These are phyloP conservation scores for Umbelopsis vinacea DNA, from an alignment of 192 early-diverging fungal species.

Conservation along the genomic window DNA sequence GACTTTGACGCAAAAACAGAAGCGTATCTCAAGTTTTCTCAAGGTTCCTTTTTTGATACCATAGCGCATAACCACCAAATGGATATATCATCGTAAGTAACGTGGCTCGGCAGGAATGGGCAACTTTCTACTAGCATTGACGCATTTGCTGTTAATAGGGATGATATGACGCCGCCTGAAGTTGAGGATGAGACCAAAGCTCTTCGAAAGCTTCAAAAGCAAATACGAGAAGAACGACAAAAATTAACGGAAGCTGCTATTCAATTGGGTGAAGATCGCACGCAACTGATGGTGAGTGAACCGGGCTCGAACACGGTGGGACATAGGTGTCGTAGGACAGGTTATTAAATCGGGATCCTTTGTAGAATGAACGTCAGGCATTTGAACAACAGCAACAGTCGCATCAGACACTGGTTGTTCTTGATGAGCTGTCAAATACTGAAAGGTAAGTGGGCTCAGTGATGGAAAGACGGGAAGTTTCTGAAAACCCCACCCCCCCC, in stretches of 20 bases:
- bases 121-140: not conserved
- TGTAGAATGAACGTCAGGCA: slow-evolving; percentile 32
- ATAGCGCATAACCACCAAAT: slow-evolving; percentile 39
- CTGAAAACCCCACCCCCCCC: no score
- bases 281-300: slow-evolving; percentile 36
- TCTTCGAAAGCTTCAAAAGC: slow-evolving; percentile 49
- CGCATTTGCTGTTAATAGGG: not conserved
- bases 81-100: slow-evolving; percentile 29
- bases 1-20: slow-evolving; percentile 32
- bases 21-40: slow-evolving; percentile 33
- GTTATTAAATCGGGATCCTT: not conserved
- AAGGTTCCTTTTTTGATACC: slow-evolving; percentile 50
- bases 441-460: not conserved
- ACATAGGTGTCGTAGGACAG: not conserved
- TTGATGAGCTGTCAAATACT: slow-evolving; percentile 6
- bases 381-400: slow-evolving; percentile 34
- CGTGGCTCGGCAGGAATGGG: not conserved
- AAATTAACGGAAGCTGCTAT: slow-evolving; percentile 75
- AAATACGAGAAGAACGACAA: slow-evolving; percentile 66
- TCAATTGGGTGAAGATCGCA: slow-evolving; percentile 69
- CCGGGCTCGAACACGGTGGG: not conserved
- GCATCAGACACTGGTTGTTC: slow-evolving; percentile 6
- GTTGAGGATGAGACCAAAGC: slow-evolving; percentile 49
- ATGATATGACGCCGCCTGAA: slow-evolving; percentile 27
- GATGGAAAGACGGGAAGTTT: no score